Evolutionary conservation across 2,329 filamentous ascomycete genomes (phyloP).

Genomic region (Lizonia empirigonia): DNA sequence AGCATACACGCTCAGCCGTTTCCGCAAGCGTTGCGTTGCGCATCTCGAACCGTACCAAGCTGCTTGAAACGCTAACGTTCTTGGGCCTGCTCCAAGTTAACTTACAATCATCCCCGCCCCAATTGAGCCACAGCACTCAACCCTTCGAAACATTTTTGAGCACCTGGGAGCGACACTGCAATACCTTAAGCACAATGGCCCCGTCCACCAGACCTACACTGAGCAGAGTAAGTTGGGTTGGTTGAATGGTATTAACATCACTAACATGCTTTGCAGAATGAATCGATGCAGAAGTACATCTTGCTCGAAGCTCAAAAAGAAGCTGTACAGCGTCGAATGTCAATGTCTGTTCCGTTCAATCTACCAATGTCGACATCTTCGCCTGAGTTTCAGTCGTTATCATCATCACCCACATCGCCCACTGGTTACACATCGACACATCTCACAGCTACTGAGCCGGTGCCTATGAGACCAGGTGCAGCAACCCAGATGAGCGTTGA

Average conservation of each 20-base stretch:
- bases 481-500: constrained; percentile 31
- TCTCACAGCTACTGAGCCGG: constrained; percentile 32
- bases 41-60: constrained; percentile 17
- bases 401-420: constrained; percentile 39
- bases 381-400: constrained; percentile 45
- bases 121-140: constrained; percentile 5
- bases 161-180: not conserved
- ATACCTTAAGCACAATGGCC: constrained; percentile 20
- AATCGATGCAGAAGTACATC: constrained; percentile 49
- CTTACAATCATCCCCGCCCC: constrained; percentile 23
- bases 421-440: constrained; percentile 32
- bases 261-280: constrained; percentile 29
- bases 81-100: constrained; percentile 13
- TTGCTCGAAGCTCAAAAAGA: constrained; percentile 50
- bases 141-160: not conserved
- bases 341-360: constrained; percentile 41
- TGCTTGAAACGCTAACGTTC: constrained; percentile 19
- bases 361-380: constrained; percentile 43
- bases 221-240: constrained; percentile 27
- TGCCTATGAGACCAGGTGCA: constrained; percentile 22
- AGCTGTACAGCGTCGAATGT: constrained; percentile 48
- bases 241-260: not conserved
- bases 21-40: constrained; percentile 20
- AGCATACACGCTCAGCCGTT: constrained; percentile 18
- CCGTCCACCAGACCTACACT: constrained; percentile 29